A percentile compares a stretch with the other conserved stretches of the same genome.
phyloP scores from a whole-genome alignment of 2,329 filamentous ascomycete genomes.

The Fusarium domesticum region DNA sequence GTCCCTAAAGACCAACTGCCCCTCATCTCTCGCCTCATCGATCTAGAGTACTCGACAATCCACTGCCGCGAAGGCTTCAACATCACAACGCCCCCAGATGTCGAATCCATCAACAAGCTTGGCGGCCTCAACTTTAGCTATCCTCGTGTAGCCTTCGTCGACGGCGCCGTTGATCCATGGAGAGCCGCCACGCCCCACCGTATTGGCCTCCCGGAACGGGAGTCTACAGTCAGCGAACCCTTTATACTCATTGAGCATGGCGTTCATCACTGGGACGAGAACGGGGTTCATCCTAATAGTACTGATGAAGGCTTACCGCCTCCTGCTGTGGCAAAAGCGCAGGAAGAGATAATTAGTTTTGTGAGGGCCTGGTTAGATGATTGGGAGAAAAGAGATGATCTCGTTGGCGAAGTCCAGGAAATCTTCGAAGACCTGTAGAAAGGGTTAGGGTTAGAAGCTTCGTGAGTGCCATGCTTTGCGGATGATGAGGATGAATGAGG shows the following conservation, averaged over 20 bases:
- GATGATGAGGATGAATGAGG: no score
- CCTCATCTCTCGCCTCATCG: constrained; percentile 67
- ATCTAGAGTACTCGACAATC: constrained; percentile 58
- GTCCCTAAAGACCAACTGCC: constrained; percentile 63
- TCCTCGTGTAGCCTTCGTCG: constrained; percentile 70
- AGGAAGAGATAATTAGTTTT: constrained; percentile 57
- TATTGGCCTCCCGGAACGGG: constrained; percentile 53
- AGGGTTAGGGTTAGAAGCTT: no score
- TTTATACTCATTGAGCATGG: constrained; percentile 70
- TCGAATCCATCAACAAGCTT: constrained; percentile 69
- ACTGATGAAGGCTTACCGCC: constrained; percentile 64
- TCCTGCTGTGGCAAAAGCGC: constrained; percentile 53
- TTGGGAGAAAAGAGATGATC: constrained; percentile 37
- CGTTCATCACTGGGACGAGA: constrained; percentile 81
- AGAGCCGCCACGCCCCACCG: constrained; percentile 69
- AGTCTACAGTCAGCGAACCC: constrained; percentile 63
- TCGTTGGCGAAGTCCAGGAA: no score
- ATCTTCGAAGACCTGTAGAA: not conserved
- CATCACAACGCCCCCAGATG: constrained; percentile 60
- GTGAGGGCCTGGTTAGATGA: constrained; percentile 66
- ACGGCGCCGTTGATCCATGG: constrained; percentile 80
- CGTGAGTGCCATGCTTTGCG: no score
- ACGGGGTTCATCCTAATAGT: constrained; percentile 53
- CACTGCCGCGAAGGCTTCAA: constrained; percentile 69
- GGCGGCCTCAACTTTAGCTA: constrained; percentile 72